Conservation (phyloP, 331 rosid species). For the Pyrus hybrid region DNA sequence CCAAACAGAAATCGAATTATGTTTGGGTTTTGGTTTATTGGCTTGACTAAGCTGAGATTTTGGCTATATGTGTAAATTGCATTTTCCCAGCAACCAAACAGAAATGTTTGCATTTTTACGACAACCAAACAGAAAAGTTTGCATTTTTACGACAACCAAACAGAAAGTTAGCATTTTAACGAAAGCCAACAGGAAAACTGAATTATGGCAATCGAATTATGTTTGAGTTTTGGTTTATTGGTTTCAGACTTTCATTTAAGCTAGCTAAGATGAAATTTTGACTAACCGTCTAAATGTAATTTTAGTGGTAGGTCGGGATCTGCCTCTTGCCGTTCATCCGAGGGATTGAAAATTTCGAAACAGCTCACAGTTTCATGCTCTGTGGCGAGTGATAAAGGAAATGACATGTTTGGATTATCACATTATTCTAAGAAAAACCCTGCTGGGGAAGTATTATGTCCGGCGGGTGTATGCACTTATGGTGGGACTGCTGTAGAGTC, state of each 20-base stretch:
- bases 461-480: conserved; percentile 31
- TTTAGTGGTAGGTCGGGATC: conserved; percentile 27
- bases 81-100: background rate
- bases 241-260: background rate
- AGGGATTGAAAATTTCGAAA: conserved; percentile 12
- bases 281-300: background rate
- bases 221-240: background rate
- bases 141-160: no score
- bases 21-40: background rate
- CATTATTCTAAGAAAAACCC: conserved; percentile 31
- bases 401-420: conserved; percentile 19
- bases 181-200: background rate
- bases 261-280: background rate
- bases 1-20: background rate
- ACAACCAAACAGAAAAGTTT: background rate
- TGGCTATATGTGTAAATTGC: no score
- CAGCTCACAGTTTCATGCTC: conserved; percentile 29
- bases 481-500: conserved; percentile 38
- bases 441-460: conserved; percentile 27
- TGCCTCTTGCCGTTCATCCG: conserved; percentile 25
- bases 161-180: background rate
- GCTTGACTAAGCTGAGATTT: no score
- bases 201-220: background rate
- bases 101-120: background rate
- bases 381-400: conserved; percentile 17